Evolutionary conservation across 2,329 filamentous ascomycete genomes (phyloP).

Genomic region (Colletotrichum abscissum): DNA sequence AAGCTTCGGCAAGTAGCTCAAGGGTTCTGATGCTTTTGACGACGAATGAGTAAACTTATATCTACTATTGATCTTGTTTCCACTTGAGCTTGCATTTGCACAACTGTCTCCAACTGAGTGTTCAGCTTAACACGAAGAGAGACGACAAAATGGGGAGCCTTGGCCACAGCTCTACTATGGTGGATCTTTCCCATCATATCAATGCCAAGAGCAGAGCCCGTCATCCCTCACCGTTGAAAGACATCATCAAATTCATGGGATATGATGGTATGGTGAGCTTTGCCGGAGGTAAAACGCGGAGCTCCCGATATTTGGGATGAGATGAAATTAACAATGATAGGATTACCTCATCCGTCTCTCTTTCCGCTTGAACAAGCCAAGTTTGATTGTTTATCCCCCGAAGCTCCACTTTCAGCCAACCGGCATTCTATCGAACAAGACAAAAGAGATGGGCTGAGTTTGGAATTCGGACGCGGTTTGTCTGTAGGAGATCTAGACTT

Average conservation of each 20-base stretch:
- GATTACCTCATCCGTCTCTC: slow-evolving; percentile 43
- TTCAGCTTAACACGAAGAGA: background rate
- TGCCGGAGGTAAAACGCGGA: slow-evolving; percentile 40
- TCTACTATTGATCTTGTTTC: too few species aligned
- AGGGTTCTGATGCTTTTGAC: background rate
- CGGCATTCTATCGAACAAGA: background rate
- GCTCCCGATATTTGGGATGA: too few species aligned
- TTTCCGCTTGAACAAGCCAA: slow-evolving; percentile 39
- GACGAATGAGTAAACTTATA: background rate
- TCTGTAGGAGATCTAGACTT: background rate
- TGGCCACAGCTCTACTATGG: background rate
- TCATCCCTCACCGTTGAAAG: slow-evolving; percentile 46
- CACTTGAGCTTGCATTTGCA: background rate
- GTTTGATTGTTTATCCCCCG: slow-evolving; percentile 30
- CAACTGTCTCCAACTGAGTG: background rate
- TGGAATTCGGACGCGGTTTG: background rate
- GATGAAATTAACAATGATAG: slow-evolving; percentile 5
- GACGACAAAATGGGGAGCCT: slow-evolving; percentile 7
- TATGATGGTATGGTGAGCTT: slow-evolving; percentile 47
- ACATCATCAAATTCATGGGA: slow-evolving; percentile 47
- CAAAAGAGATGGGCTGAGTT: slow-evolving; percentile 10
- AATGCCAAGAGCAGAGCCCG: slow-evolving; percentile 43
- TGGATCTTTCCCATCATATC: slow-evolving; percentile 46
- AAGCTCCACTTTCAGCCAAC: background rate
- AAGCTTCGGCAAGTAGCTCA: background rate